Evolutionary conservation across 2,329 filamentous ascomycete genomes (phyloP), one percentile per base, ranked within the genome.

Genomic region (Penicillium aurantiogriseum): DNA sequence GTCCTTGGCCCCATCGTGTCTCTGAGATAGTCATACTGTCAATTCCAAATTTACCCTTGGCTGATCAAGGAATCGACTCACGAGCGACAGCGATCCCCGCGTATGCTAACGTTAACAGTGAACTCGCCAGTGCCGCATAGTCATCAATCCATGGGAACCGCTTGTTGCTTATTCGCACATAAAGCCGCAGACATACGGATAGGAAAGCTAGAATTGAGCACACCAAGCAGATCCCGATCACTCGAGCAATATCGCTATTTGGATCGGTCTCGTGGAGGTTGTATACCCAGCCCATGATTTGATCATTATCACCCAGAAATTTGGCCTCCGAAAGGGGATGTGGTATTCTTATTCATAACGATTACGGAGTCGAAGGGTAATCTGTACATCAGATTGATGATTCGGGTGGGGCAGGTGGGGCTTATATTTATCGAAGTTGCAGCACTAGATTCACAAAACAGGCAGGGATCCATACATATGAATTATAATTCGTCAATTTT

Each of bases 201-300:
- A 69, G 17, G 15, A 68, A 45, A 0, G 69, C 63, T 8, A 59
- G 11, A 39, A 60, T 59, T 19, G 67, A 53, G 48, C 71, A 71
- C 3, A 55, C 53, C 29, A 70, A 19, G 31, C 58, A 58, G 47
- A 69, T 51, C 10, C 56, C 62, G 42, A 71, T 69, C 21, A 71
- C 59, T 0, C 55, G 62, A 4, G 58, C 23, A 9, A 66, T 60
- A 2, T 65, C 52, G 23, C 56, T 66, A 33, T 67, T 49, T 17
- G 64, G 64, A 44, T 71, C 68, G 5, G 59, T 51, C 29, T 49
- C 39, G 2, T 66, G 35, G 46, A 69, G 66, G 27, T 71, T 71
- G 51, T 70, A 57, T 21, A 72, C 67, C 69, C 70, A 71, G 55
- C 57, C 52, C 69, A 72, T 72, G 36, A 19, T 13, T 15, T 31